Base-by-base conservation (phyloP, 2,329 filamentous ascomycete species). In the Hymenotorrendiella dingleyae region DNA sequence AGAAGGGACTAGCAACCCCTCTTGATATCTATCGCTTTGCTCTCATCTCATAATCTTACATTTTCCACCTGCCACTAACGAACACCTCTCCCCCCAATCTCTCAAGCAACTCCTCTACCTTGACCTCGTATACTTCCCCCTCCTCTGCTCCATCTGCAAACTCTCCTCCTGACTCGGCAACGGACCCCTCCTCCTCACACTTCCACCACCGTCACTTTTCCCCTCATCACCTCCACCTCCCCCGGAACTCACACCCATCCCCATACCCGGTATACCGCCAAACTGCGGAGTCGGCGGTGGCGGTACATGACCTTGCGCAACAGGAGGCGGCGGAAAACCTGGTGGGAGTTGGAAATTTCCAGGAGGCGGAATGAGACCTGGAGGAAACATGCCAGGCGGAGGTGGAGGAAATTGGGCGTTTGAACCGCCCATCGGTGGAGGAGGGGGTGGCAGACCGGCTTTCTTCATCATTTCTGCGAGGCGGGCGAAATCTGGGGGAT, bases 141-240 rank as follows among this genome's bases (percentile, higher is more conserved):
- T 70, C 43, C 74, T 75, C 70, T 91, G 87, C 64, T 91, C 86
- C 62, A 83, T 78, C 54, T 82, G 77, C 54, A 94, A 65, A 54
- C 85, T 90, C 61, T 93, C 88, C 59, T 86, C 80, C 64, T 94
- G 88, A 60, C 86, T 90, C 0, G 88, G 88, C 32, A 94, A 65
- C 7, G 86, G 87, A 5, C 76, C 86, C 47, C 82, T 68, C 53
- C 69, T 72, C 46, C 84, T 73, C 14, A 79, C 62, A 34, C 61
- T 61, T 17, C 62, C 67, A 4, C 65, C 61, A 24, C 56, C 63
- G 17, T 56, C 12, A 3, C 7, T 14, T 16, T 27, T n/a, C 14
- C 16, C 26, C 8, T 22, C n/a, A 19, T 36, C 33, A 10, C 14
- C 21, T 16, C 14, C 61, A 10, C 62, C 45, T 54, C 23, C 6